Evolutionary conservation across 2,329 filamentous ascomycete species (phyloP).

Genomic region (Amauroascus verrucosus): DNA sequence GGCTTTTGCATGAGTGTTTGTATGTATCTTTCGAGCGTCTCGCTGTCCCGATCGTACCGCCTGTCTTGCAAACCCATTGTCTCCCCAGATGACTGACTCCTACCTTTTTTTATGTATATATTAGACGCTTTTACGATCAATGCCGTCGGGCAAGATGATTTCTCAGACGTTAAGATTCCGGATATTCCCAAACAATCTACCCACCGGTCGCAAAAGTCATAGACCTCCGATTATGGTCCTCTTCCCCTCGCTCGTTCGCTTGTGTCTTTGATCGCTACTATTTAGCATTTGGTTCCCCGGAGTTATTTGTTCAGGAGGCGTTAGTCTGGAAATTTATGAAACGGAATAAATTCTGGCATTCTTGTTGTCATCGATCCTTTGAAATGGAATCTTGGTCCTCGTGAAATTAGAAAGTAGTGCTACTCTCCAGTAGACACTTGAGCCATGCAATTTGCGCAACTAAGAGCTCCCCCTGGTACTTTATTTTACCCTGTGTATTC

Average conservation of each 20-base stretch:
- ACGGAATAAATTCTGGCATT: not conserved
- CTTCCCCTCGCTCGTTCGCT: not conserved
- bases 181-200: conserved; percentile 46
- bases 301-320: conserved; percentile 6
- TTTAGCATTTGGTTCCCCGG: conserved; percentile 10
- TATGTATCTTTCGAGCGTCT: conserved; percentile 44
- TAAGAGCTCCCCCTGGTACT: too few species aligned
- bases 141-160: conserved; percentile 90
- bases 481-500: not conserved
- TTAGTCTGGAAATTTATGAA: not conserved
- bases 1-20: conserved; percentile 75
- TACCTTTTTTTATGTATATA: conserved; percentile 23
- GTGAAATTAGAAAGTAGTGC: not conserved
- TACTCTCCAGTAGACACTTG: not conserved
- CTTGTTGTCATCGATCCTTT: not conserved
- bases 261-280: not conserved
- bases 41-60: too few species aligned
- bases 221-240: not conserved
- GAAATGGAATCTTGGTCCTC: not conserved
- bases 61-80: not conserved
- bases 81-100: not conserved
- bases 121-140: conserved; percentile 61
- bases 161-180: conserved; percentile 88
- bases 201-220: conserved; percentile 1
- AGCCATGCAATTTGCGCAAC: not conserved